Base-by-base conservation (phyloP, 2,329 filamentous ascomycete species). In the Fusarium continuum region DNA sequence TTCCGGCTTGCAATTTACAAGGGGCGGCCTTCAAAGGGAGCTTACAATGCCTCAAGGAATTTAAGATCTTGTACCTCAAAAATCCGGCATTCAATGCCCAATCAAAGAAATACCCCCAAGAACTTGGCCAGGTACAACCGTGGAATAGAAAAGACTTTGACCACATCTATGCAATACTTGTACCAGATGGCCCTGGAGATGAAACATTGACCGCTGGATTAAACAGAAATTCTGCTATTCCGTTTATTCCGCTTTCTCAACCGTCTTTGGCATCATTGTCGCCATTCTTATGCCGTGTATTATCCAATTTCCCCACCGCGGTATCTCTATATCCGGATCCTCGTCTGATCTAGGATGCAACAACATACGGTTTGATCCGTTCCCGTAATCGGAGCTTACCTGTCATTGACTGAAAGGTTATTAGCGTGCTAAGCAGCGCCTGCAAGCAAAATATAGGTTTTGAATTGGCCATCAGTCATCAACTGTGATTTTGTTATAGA, bases 321-420 rank as follows among this genome's bases (percentile, higher is more conserved):
- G 25, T 60, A 35, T 19, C 43, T 65, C 20, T 66, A 55, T 64
- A 60, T 48, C 58, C 58, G 62, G 28, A 39, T 51, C 41, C 48
- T 65, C 52, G 57, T 46, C 46, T 66, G 62, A 65, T 59, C 45
- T 22, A 55, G 36, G 32, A 56, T 56, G 25, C 31, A 31, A 36
- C 31, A 52, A 53, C 52, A 65, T 41, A 51, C 51, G 57, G 62
- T 54, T 65, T 61, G 41, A 44, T 36, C 58, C 44, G 47, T 59
- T 61, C 43, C 62, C 53, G 58, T 50, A 40, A 66, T 55, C 57
- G 62, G 62, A 65, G 53, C 35, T 17, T 31, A 23, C 40, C 22
- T 26, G 29, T 6, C 16, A 45, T 23, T 43, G 36, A 41, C 20
- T 34, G 7, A 35, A 45, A 45, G 25, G 9, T 26, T 16, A 19